phyloP scores from a whole-genome alignment of 2,329 filamentous ascomycete species.

The Beauveria scarabaeidicola region DNA sequence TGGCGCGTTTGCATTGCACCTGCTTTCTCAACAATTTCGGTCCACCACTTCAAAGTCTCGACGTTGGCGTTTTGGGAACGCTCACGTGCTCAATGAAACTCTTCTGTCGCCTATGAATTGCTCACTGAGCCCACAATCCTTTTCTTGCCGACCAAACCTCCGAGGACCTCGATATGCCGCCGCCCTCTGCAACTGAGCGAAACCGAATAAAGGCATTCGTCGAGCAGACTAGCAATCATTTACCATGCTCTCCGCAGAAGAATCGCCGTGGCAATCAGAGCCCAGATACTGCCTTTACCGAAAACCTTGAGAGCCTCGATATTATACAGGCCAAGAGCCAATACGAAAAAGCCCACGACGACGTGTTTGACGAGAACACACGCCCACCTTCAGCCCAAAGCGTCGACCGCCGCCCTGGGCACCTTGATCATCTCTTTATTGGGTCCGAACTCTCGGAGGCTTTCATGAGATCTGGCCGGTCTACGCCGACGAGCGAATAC shows the following conservation, averaged over 20 bases:
- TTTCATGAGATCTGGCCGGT: constrained; percentile 31
- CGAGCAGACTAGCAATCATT: background rate
- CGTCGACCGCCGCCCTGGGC: background rate
- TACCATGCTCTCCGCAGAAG: background rate
- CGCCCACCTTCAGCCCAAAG: constrained; percentile 4
- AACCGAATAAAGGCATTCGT: constrained; percentile 10
- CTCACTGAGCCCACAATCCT: background rate
- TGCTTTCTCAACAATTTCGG: background rate
- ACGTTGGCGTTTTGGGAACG: background rate
- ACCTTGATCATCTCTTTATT: constrained; percentile 20
- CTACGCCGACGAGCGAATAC: constrained; percentile 27
- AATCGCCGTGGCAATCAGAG: background rate
- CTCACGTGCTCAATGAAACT: background rate
- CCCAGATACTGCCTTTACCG: constrained; percentile 4
- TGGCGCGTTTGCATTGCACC: background rate
- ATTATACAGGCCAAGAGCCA: background rate
- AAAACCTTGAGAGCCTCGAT: constrained; percentile 5
- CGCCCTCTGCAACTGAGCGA: background rate
- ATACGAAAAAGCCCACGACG: background rate
- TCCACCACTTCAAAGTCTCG: background rate
- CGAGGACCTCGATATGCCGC: background rate
- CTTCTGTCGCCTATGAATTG: background rate
- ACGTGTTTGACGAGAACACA: background rate
- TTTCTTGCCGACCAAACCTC: background rate
- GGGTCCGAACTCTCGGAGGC: constrained; percentile 31